Base-by-base conservation (phyloP, 176 grass and related monocot genomes). In the Carex pumila region DNA sequence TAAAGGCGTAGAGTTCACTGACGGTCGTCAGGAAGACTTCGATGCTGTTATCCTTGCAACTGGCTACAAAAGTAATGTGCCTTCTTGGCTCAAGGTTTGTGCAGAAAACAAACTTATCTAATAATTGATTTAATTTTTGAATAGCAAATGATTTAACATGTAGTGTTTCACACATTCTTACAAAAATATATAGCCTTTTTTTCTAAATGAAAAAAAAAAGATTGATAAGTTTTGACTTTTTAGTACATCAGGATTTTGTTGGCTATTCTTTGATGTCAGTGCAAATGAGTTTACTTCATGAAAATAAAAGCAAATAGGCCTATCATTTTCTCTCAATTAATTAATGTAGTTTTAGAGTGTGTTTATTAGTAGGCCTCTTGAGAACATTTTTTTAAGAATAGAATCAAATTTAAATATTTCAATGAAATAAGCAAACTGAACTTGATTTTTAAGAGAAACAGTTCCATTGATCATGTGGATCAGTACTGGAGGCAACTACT, bases 51-150 rank as follows among this genome's bases (percentile, higher is more conserved):
- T 97, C 56, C 86, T 97, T 8, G 95, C 95, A 17, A 97, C 95
- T 30, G 95, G 95, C 5, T 97, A 97, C 81, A 94, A 63, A 82
- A 97, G 92, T 84, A 94, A 92, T 81, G 95, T 97, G 30, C 79
- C 92, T 71, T 90, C 89, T 61, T 97, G 95, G 95, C 92, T 97
- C 78, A 94, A 97, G 95, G 95, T 97, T 71, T 60, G 73, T 56
- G 19, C 49, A 56, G 1, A 77, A 52, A 50, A 49, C 70, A 47
- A 75, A 12, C 52, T 15, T 75, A 14, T n/a, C n/a, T 49, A 49
- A 18, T 6, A 41, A 14, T 18, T 21, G 3, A 4, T 19, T 47
- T 21, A 0, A 14, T 34, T 68, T 73, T 6, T 12, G 5, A 14
- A 8, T 12, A 29, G 9, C 52, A 70, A 41, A n/a, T 7, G 9